Evolutionary conservation across 2,329 filamentous ascomycete genomes (phyloP), one percentile per base, ranked within the genome.

Genomic region (Fusarium domesticum): DNA sequence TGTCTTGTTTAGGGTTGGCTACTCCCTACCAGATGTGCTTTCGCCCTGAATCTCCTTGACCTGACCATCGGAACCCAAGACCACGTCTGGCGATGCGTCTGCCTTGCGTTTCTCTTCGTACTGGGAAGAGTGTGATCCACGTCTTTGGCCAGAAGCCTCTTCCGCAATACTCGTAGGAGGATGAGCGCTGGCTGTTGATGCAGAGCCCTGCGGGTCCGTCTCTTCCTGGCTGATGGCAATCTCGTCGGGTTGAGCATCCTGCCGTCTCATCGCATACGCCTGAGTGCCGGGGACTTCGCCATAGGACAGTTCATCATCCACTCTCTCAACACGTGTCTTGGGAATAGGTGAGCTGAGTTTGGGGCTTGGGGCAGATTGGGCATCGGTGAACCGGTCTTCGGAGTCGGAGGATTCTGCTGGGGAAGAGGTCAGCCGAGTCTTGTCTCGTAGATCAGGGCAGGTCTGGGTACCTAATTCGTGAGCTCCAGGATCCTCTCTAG

Each of bases 381-480:
- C 82, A 62, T 86, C 83, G 39, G 79, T 84, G 64, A 84, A 86
- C 66, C 85, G 83, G 54, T 86, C 83, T 35, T 85, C 83, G 19
- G 80, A 84, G 50, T 85, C 83, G 37, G 81, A 83, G 20, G 71
- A 72, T 47, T 77, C 77, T 67, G 63, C 65, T 65, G 34, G 28
- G 17, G n/a, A 18, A 28, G 23, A 40, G 39, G 55, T 68, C 51
- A 69, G 62, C 43, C n/a, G n/a, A 50, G 35, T 8, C 18, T 14
- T 19, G 20, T 15, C 10, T 16, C 34, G 33, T 14, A 42, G 32
- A 44, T 19, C 36, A 30, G 38, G 36, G 16, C 11, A 32, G 34
- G 20, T 39, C 32, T 36, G 51, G 54, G 25, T 62, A 83, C 81
- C 75, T 48, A 83, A 68, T 45, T 83, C 79, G 61, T 75, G 80